Percentiles rank a stretch among this genome's conserved stretches.
Evolutionary conservation across 768 basidiomycete species (phyloP).

Genomic region (Lactarius trivialis): DNA sequence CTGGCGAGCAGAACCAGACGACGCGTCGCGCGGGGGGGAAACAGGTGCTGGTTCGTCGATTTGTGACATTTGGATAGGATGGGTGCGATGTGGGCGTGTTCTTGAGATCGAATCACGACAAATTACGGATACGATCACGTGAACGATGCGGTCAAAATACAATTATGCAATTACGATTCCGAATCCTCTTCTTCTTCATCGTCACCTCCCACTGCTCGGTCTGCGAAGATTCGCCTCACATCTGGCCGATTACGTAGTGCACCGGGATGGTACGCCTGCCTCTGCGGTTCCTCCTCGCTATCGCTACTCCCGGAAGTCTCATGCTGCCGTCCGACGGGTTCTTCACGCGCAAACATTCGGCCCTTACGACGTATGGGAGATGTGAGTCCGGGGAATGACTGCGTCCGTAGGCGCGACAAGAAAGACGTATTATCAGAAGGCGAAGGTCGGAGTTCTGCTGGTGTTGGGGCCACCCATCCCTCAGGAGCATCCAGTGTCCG

Average conservation of each 20-base stretch:
- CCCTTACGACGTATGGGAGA: constrained; percentile 7
- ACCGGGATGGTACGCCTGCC: background rate
- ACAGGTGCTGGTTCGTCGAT: background rate
- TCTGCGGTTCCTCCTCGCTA: constrained; percentile 14
- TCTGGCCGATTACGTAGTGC: constrained; percentile 12
- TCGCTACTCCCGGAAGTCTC: constrained; percentile 20
- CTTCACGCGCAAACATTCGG: constrained; percentile 3
- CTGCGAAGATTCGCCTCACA: constrained; percentile 16
- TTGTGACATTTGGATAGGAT: background rate
- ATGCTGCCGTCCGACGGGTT: background rate
- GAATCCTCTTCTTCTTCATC: constrained; percentile 14
- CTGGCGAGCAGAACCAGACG: constrained; percentile 48
- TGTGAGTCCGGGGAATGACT: constrained; percentile 20
- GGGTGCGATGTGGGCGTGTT: background rate
- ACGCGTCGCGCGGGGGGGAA: background rate
- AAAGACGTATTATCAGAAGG: constrained; percentile 10
- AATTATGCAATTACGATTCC: background rate
- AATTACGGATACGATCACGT: background rate
- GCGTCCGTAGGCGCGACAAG: constrained; percentile 20
- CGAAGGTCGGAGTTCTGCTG: background rate
- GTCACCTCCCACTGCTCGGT: background rate
- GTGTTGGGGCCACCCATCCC: constrained; percentile 9
- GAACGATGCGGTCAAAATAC: background rate
- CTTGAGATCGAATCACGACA: background rate
- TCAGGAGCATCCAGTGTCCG: constrained; percentile 7